Conservation (phyloP, 2,329 filamentous ascomycete genomes). For the Botrytis tulipae region DNA sequence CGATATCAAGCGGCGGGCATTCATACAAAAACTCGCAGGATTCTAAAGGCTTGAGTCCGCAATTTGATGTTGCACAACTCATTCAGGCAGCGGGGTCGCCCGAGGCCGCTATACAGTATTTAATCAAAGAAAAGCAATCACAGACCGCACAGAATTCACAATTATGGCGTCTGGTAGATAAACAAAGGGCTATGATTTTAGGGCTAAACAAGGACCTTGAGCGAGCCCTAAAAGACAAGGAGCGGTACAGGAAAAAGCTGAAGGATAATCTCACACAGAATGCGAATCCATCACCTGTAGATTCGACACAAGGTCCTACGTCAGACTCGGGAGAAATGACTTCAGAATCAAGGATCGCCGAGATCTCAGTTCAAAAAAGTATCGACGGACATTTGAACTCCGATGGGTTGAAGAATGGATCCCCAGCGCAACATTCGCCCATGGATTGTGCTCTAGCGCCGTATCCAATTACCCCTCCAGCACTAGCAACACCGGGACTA, state of each 20-base stretch:
- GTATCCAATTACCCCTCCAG: slow-evolving; percentile 64
- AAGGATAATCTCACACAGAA: slow-evolving; percentile 64
- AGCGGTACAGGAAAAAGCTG: slow-evolving; percentile 85
- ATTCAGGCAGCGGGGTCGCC: slow-evolving; percentile 83
- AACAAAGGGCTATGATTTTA: slow-evolving; percentile 90
- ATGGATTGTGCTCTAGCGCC: slow-evolving; percentile 58
- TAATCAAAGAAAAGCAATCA: slow-evolving; percentile 88
- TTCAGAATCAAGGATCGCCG: slow-evolving; percentile 27
- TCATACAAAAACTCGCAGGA: slow-evolving; percentile 59
- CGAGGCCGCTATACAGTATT: slow-evolving; percentile 82
- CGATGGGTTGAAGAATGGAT: slow-evolving; percentile 31
- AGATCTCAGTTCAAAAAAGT: slow-evolving; percentile 21
- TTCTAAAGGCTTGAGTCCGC: slow-evolving; percentile 46
- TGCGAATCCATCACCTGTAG: slow-evolving; percentile 36
- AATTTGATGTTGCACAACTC: slow-evolving; percentile 74
- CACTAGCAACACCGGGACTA: slow-evolving; percentile 43
- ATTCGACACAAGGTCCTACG: slow-evolving; percentile 33
- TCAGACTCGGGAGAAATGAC: slow-evolving; percentile 34
- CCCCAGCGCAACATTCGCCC: slow-evolving; percentile 48
- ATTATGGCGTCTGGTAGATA: slow-evolving; percentile 92
- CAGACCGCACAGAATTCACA: slow-evolving; percentile 87
- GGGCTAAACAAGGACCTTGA: slow-evolving; percentile 95
- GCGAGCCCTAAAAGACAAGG: slow-evolving; percentile 87
- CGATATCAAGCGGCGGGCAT: slow-evolving; percentile 61
- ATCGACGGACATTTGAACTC: slow-evolving; percentile 33